Evolutionary conservation across 78 protist species (phyloP).

Genomic region (Dictyostelium brefeldianum): DNA sequence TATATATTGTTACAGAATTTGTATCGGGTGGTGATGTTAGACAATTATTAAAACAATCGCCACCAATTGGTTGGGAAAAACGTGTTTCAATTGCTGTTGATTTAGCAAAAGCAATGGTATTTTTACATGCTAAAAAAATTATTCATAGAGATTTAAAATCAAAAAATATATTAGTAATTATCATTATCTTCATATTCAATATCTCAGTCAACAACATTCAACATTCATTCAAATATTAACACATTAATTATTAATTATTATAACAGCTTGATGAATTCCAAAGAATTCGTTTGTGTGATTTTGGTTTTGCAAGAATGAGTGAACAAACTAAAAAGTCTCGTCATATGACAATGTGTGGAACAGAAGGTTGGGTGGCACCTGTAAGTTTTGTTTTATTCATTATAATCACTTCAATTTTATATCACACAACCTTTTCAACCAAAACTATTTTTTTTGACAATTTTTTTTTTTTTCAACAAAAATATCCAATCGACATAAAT

Average conservation of each 20-base stretch:
- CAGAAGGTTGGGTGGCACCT: conserved; percentile 84
- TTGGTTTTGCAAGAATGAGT: conserved; percentile 75
- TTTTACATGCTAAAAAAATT: conserved; percentile 79
- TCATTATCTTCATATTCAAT: background rate
- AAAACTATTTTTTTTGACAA: background rate
- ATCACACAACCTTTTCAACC: background rate
- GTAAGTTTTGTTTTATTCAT: background rate
- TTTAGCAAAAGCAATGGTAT: conserved; percentile 80
- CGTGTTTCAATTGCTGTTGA: conserved; percentile 68
- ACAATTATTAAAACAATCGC: conserved; percentile 41
- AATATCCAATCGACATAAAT: background rate
- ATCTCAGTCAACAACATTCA: no score
- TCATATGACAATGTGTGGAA: conserved; percentile 81
- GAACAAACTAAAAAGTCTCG: conserved; percentile 79
- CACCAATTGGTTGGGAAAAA: conserved; percentile 80
- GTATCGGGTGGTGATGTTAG: conserved; percentile 84
- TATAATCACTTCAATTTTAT: background rate
- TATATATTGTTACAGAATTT: conserved; percentile 83
- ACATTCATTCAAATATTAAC: background rate
- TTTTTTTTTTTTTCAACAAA: background rate
- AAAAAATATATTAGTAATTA: conserved; percentile 75
- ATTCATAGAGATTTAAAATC: conserved; percentile 83
- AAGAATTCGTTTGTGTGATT: conserved; percentile 73
- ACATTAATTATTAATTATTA: background rate
- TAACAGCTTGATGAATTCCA: conserved; percentile 51